A percentile compares a stretch with the other conserved stretches of the same genome.
phyloP scores from a whole-genome alignment of 1,284 basidiomycete species.

The Trametes polyzona region DNA sequence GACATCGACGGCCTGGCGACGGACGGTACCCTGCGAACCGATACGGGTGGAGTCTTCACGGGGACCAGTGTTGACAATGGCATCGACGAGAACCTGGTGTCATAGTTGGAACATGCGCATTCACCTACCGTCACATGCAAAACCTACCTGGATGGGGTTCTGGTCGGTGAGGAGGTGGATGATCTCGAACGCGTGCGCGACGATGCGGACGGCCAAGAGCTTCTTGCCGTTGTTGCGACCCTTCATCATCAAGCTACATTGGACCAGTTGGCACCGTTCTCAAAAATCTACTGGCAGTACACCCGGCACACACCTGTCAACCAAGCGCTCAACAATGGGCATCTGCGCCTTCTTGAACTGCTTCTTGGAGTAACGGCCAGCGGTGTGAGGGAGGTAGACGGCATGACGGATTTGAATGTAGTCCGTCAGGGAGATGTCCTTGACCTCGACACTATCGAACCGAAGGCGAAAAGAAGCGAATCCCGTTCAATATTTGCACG shows the following conservation, averaged over 20 bases:
- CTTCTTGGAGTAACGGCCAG: conserved; percentile 99
- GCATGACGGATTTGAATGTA: conserved; percentile 99
- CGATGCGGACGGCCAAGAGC: conserved; percentile 98
- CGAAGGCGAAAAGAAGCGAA: conserved; percentile 29
- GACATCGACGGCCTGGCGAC: conserved; percentile 99
- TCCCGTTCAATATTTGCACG: neutral
- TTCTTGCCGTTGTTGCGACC: conserved; percentile 99
- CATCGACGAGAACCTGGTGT: conserved; percentile 86
- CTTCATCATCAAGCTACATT: conserved; percentile 95
- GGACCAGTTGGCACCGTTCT: neutral
- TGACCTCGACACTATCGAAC: conserved; percentile 86
- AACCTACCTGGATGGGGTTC: conserved; percentile 95
- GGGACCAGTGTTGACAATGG: conserved; percentile 99
- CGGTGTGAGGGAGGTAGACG: conserved; percentile 97
- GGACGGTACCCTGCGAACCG: conserved; percentile 99
- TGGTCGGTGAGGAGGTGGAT: conserved; percentile 99
- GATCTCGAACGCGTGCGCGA: conserved; percentile 99
- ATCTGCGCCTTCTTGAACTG: conserved; percentile 99
- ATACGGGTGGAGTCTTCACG: conserved; percentile 99
- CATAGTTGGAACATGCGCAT: neutral
- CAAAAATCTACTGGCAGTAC: neutral
- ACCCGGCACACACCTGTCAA: conserved; percentile 79
- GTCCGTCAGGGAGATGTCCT: conserved; percentile 98
- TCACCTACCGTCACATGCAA: neutral
- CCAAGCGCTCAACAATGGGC: conserved; percentile 99